Evolutionary conservation across 1,284 basidiomycete species (phyloP), one percentile per base, ranked within the genome.

Genomic region (Rhizopogon hawkerae): DNA sequence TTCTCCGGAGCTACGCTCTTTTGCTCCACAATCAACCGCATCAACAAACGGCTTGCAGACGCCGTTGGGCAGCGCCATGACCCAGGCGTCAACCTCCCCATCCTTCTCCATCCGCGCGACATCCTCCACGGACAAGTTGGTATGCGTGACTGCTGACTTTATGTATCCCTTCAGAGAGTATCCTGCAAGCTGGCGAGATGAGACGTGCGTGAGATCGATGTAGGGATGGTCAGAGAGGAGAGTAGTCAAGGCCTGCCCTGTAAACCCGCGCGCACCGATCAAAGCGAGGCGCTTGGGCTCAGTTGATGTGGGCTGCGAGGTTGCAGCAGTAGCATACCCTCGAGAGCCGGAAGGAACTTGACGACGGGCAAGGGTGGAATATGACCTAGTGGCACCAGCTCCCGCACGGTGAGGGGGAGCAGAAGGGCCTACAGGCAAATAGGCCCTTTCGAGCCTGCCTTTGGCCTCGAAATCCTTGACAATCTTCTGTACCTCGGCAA

Each of bases 31-130:
- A 61, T 97, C 92, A 45, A 99, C 74, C 10, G 95, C 96, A 63
- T 96, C 93, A 14, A 99, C 93, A 62, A 97, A 99, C 0, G 94
- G 93, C 72, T 95, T 95, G 75, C 92, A 92, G 24, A 94, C 81
- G 13, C 95, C 96, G 61, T 98, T 99, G 29, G 95, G 95, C 38
- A 99, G 78, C 1, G 95, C 95, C 91, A 97, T 95, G 51, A 98
- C 81, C 92, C 93, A 97, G 8, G 91, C 93, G 63, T 97, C 93
- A 16, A 97, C 90, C 61, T 87, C 86, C 21, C 88, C 85, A 50
- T 81, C 74, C 69, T 85, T 83, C 68, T 94, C 93, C 83, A 97
- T 89, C 62, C 72, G 74, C 65, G 89, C 81, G 7, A 96, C 86
- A 57, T 94, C 89, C 54, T 76, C 69, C 1, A 76, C 65, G 0